Percentiles rank a stretch among this genome's conserved stretches.
Conservation (phyloP, 106 monocot species). For the Xerophyta viscosa region DNA sequence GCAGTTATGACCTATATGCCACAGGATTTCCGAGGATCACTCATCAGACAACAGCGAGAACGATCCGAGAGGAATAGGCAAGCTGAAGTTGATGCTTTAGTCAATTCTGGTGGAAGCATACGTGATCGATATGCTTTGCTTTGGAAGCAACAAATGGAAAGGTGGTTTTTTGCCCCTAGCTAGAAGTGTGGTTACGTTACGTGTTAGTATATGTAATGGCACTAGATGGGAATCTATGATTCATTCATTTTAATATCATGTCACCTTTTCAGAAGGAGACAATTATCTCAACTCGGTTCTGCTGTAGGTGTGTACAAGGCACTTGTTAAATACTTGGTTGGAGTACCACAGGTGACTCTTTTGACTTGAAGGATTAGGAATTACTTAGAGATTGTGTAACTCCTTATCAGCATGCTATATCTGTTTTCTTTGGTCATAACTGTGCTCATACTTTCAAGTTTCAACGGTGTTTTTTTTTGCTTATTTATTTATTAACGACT, state of each 20-base stretch:
- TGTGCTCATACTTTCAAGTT: too few relatives aligned
- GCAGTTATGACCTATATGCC: conserved; percentile 99
- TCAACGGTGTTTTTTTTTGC: too few relatives aligned
- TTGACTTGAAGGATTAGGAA: too few relatives aligned
- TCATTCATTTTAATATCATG: not conserved
- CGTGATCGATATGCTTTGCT: conserved; percentile 80
- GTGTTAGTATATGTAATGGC: too few relatives aligned
- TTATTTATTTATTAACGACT: too few relatives aligned
- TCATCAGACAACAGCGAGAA: conserved; percentile 86
- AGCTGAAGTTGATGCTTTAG: conserved; percentile 79
- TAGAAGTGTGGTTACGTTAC: too few relatives aligned
- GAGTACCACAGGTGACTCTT: conserved; percentile 80
- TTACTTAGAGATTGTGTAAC: too few relatives aligned
- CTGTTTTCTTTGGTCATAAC: too few relatives aligned
- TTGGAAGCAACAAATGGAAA: conserved; percentile 99
- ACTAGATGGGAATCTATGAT: not conserved
- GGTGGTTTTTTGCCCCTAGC: conserved; percentile 47
- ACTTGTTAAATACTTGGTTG: conserved; percentile 97
- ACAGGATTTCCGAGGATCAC: conserved; percentile 90
- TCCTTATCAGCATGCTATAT: too few relatives aligned
- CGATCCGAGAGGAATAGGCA: conserved; percentile 91
- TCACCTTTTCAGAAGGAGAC: conserved; percentile 52
- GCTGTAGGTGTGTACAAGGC: conserved; percentile 95
- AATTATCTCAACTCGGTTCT: conserved; percentile 90
- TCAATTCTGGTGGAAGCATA: conserved; percentile 83